Evolutionary conservation across 805 yeast species (phyloP).

Genomic region (Blastobotrys americana): DNA sequence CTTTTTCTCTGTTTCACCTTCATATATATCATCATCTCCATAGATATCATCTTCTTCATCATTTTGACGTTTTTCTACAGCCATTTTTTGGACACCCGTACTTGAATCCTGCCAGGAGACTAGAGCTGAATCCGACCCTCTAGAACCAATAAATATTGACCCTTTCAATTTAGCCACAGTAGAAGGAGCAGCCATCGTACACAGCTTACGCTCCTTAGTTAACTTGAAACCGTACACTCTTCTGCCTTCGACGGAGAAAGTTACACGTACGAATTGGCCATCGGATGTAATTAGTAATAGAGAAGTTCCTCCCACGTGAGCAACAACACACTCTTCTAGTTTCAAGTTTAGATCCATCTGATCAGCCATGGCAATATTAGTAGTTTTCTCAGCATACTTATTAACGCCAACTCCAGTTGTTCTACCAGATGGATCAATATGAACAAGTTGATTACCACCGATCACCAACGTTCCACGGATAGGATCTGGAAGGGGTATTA

Average conservation of each 20-base stretch:
- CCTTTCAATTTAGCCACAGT: constrained; percentile 36
- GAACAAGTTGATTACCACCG: constrained; percentile 72
- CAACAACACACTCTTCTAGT: constrained; percentile 46
- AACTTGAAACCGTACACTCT: constrained; percentile 26
- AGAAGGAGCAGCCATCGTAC: constrained; percentile 33
- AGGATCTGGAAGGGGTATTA: constrained; percentile 59
- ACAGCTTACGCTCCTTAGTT: constrained; percentile 7
- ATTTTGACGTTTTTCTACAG: constrained; percentile 13
- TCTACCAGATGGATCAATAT: constrained; percentile 73
- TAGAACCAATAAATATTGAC: constrained; percentile 48
- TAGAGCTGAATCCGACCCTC: constrained; percentile 51
- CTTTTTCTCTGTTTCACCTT: constrained; percentile 29
- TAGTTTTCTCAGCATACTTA: constrained; percentile 38
- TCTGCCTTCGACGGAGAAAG: constrained; percentile 35
- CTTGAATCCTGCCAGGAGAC: constrained; percentile 34
- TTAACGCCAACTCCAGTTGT: constrained; percentile 57
- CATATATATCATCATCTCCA: constrained; percentile 40
- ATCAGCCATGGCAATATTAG: constrained; percentile 40
- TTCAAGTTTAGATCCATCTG: constrained; percentile 44
- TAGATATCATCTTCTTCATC: constrained; percentile 35
- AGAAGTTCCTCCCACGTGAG: constrained; percentile 28
- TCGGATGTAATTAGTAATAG: constrained; percentile 36
- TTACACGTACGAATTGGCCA: constrained; percentile 39
- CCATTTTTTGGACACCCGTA: constrained; percentile 5
- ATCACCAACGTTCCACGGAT: constrained; percentile 60